These are phyloP conservation scores for Apiospora arundinis DNA, from an alignment of 2,329 filamentous ascomycete genomes.

Conservation along the genomic window DNA sequence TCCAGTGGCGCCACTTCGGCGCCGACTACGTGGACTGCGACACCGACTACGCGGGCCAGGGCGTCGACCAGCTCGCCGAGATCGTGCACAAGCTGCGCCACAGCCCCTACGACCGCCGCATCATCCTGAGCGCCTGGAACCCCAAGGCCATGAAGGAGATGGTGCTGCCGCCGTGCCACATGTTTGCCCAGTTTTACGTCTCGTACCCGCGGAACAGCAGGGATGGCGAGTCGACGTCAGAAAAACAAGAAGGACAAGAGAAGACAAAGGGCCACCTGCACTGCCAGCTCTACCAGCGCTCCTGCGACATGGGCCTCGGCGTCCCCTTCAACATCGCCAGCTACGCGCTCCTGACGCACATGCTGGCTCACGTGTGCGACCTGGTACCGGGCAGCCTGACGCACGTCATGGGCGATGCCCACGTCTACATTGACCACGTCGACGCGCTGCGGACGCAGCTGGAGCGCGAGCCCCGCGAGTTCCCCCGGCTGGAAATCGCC, in stretches of 20 bases:
- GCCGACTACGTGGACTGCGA: conserved; percentile 82
- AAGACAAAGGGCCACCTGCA: conserved; percentile 72
- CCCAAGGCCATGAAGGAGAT: conserved; percentile 82
- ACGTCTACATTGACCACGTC: conserved; percentile 92
- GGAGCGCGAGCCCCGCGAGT: conserved; percentile 77
- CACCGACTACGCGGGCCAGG: conserved; percentile 84
- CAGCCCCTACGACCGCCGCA: conserved; percentile 86
- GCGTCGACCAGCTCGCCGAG: conserved; percentile 91
- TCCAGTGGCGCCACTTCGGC: conserved; percentile 98
- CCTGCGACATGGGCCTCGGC: conserved; percentile 95
- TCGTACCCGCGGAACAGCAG: conserved; percentile 63
- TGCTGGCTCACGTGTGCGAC: conserved; percentile 88
- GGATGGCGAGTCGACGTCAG: conserved; percentile 27
- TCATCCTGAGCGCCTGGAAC: conserved; percentile 95
- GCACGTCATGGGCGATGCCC: conserved; percentile 98
- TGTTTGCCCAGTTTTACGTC: conserved; percentile 97
- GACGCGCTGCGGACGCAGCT: conserved; percentile 85
- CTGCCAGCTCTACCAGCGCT: conserved; percentile 91
- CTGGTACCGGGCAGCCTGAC: conserved; percentile 86
- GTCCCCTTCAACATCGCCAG: conserved; percentile 98
- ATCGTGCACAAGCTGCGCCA: conserved; percentile 85
- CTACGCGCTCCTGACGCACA: conserved; percentile 93
- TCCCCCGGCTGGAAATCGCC: conserved; percentile 78
- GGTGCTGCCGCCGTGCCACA: conserved; percentile 93
- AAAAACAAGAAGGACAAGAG: conserved; percentile 31